Evolutionary conservation across 1,139 yeast species (phyloP), one percentile per base, ranked within the genome.

Genomic region (Arxiozyma bovina): DNA sequence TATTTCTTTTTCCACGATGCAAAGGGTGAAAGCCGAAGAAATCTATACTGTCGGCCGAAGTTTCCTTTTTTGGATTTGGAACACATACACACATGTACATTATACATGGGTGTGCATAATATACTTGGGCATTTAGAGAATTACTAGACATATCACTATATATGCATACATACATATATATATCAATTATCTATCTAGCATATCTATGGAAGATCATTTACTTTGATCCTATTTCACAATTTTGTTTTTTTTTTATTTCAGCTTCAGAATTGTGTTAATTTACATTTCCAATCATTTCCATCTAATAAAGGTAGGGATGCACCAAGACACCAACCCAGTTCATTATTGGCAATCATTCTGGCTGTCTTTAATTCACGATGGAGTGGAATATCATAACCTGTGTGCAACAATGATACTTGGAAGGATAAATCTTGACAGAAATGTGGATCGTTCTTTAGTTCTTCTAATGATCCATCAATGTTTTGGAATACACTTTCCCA

Each of bases 281-380:
- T 80, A 74, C 96, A 90, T 54, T 74, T 78, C 96, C 96, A 89
- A 54, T 82, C 83, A 17, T 79, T 74, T 48, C 73, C 71, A 60
- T 87, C 93, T 62, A 93, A 76, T 61, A 93, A 75, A 3, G 98
- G 98, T 65, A 93, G 77, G 0, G 97, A 88, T 2, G 99, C 99
- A 61, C 99, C 99, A 58, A 93, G 77, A 74, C 99, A 93, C 99
- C 99, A 93, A 42, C 98, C 99, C 53, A 93, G 77, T 73, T 93
- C 99, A 65, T 88, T 90, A 65, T 83, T 82, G 57, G 83, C 86
- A 61, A 93, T 89, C 67, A 82, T 89, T 74, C 88, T 82, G 9
- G 98, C 98, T 8, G 97, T 93, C 70, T 81, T 86, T 63, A 93
- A 81, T 71, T 91, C 98, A 70, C 99, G 83, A 63, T 78, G 77